Conservation (phyloP, 164 flowering plant species). For the Kingdonia uniflora region DNA sequence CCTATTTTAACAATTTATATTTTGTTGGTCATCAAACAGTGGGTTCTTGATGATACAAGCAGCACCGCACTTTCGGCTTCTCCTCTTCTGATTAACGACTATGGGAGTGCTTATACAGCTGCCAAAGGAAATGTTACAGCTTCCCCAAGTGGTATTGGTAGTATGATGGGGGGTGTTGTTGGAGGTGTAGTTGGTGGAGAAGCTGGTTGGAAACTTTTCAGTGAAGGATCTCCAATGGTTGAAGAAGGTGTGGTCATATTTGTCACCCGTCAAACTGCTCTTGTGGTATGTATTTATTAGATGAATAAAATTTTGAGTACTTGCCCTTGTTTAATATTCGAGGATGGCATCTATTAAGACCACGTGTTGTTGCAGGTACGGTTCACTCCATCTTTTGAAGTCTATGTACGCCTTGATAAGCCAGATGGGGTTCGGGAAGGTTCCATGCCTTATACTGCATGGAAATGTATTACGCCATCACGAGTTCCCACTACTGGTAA, state of each 20-base stretch:
- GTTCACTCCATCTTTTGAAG: slow-evolving; percentile 59
- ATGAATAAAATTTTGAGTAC: slow-evolving; percentile 6
- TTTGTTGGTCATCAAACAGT: slow-evolving; percentile 28
- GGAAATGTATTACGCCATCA: slow-evolving; percentile 49
- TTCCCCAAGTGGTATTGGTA: slow-evolving; percentile 53
- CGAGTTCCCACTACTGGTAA: slow-evolving; percentile 44
- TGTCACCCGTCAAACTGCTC: slow-evolving; percentile 81
- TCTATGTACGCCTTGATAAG: slow-evolving; percentile 70
- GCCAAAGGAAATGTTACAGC: slow-evolving; percentile 35
- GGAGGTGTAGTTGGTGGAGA: slow-evolving; percentile 22
- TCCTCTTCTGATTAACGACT: slow-evolving; percentile 62
- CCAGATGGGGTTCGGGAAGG: slow-evolving; percentile 94
- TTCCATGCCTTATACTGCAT: slow-evolving; percentile 91
- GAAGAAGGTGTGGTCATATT: slow-evolving; percentile 97
- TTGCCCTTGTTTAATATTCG: no score
- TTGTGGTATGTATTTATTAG: slow-evolving; percentile 74
- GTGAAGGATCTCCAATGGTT: slow-evolving; percentile 57
- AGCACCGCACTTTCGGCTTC: slow-evolving; percentile 78
- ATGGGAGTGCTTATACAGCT: slow-evolving; percentile 26
- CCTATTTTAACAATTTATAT: no score
- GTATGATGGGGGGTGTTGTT: slow-evolving; percentile 76
- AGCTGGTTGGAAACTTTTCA: slow-evolving; percentile 27
- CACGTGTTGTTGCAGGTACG: slow-evolving; percentile 39
- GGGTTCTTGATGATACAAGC: slow-evolving; percentile 78
- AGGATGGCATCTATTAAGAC: slow-evolving; percentile 8